Base-by-base conservation (phyloP, 1,284 basidiomycete genomes). In the Exobasidium cylindrosporum region DNA sequence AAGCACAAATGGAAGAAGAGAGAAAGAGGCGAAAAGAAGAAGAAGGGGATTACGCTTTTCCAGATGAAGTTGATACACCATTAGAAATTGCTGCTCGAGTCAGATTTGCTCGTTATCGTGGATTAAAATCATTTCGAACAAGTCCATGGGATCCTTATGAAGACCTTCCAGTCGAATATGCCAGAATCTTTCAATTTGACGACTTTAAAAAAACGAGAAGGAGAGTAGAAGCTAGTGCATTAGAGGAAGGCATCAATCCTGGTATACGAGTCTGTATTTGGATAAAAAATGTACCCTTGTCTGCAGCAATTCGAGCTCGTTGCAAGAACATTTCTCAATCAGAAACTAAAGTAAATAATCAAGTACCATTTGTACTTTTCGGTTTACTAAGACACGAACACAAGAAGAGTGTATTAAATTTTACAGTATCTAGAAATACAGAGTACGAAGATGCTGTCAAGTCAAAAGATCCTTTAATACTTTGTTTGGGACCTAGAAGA, bases 61-160 rank as follows among this genome's bases (percentile, higher is more conserved):
- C 95, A 0, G 95, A 99, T 77, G 95, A 99, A 80, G 86, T 97
- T n/a, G 95, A 98, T 73, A 98, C 96, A 0, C 96, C 95, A 0
- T 85, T 89, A 65, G 89, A 96, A 66, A 83, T 90, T n/a, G 82
- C 90, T 0, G 95, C 94, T 0, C 84, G 86, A 11, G 85, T 85
- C n/a, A 86, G 96, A 4, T 97, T 98, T 82, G 91, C 92, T 70
- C 86, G 95, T 35, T 99, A 89, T 81, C 87, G 95, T 60, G 96
- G 95, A 0, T 81, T 99, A 80, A 88, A 88, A 59, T 92, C 90
- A 13, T 91, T 98, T 84, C 85, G 95, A 43, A 97, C 96, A 1
- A 92, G 89, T 73, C 90, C 90, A 23, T 99, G 95, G 95, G 95
- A 98, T 80, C 88, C 95, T 5, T 97, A 92, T 73, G 95, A 98